Percentiles rank a stretch among this genome's conserved stretches.
These are phyloP conservation scores for Sarocladiaceae sp. DNA, from an alignment of 2,329 filamentous ascomycete species.

Conservation along the genomic window DNA sequence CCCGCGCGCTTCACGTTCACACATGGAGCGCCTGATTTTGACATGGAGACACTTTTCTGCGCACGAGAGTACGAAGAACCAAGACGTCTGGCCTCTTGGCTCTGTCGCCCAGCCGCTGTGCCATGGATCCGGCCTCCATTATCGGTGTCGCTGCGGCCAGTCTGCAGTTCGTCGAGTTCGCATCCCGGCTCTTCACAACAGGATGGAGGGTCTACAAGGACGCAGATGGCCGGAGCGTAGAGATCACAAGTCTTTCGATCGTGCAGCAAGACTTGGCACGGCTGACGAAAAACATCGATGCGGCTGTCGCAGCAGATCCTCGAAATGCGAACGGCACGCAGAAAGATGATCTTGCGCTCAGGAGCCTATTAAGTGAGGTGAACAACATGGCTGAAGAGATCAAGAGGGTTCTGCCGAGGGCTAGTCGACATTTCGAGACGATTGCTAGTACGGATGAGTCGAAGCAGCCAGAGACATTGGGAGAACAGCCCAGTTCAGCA, in stretches of 20 bases:
- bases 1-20: no score
- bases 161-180: neutral
- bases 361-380: no score
- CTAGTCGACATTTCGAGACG: neutral
- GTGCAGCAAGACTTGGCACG: neutral
- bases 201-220: neutral
- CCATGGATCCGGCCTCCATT: neutral
- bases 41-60: no score
- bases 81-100: no score
- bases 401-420: neutral
- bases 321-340: neutral
- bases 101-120: no score
- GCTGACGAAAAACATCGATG: neutral
- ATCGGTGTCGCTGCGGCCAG: neutral
- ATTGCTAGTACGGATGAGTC: neutral
- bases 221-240: neutral
- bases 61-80: no score
- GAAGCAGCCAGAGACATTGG: no score
- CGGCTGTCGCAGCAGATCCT: neutral
- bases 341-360: neutral
- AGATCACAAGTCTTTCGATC: neutral
- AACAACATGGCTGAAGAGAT: neutral
- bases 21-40: no score
- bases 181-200: neutral
- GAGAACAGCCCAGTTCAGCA: no score